Evolutionary conservation across 2,329 filamentous ascomycete species (phyloP), one percentile per base, ranked within the genome.

Genomic region (Aureobasidium sp.): DNA sequence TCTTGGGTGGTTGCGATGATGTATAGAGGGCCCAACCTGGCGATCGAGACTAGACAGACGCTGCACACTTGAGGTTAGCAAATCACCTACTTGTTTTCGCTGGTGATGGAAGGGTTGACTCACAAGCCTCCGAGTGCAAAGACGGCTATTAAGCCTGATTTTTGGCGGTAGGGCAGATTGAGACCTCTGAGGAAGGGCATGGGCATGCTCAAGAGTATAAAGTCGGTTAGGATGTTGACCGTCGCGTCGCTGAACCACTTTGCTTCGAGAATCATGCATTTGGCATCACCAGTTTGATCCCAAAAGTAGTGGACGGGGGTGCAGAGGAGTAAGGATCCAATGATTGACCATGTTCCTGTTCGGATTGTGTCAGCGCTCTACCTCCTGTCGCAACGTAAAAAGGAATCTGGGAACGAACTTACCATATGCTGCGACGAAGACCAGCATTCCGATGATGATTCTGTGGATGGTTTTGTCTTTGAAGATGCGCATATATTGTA

Each of bases 401-500:
- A 45, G 21, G 23, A 29, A 29, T 29, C 4, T n/a, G n/a, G n/a
- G n/a, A n/a, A n/a, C n/a, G 23, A 25, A 53, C 57, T 35, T 15
- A 61, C 68, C 67, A 50, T 70, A 74, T 7, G 62, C 49, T 17
- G 69, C 55, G 11, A 73, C 67, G 60, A 73, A 65, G 1, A 60
- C 64, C 54, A 74, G 69, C 13, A 71, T 37, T 13, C 63, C 64
- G 33, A 67, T 70, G 49, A 69, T 65, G 8, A 63, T 58, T 19
- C 72, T 63, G 4, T 73, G 71, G 66, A 75, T 74, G 17, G 65
- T 64, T 15, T 65, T 69, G 6, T 72, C 73, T 10, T 71, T 73
- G 61, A 80, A 79, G 23, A 80, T 71, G 21, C 75, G 74, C 21
- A 76, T 72, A 62, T 79, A 80, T 62, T 79, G 77, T 60, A 79